Evolutionary conservation across 208 protist species (phyloP).

Genomic region (Wallacemonas rigidus): DNA sequence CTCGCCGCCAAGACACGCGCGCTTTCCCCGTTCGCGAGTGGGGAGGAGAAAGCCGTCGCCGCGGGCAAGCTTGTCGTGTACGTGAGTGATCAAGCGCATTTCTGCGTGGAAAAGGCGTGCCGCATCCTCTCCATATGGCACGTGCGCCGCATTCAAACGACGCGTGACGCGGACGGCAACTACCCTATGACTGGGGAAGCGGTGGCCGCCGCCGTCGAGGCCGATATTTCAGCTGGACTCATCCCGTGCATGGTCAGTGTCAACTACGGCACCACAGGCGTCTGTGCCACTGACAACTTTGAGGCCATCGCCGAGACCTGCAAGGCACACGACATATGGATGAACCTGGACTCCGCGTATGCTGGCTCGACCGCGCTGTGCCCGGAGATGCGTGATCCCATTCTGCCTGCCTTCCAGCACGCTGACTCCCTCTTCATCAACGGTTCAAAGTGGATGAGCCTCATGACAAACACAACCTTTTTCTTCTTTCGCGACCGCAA

Average conservation of each 20-base stretch:
- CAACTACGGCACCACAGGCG: conserved; percentile 60
- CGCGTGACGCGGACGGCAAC: conserved; percentile 31
- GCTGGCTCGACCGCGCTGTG: conserved; percentile 53
- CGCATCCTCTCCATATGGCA: conserved; percentile 44
- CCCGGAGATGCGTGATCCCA: conserved; percentile 45
- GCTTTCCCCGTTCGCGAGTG: conserved; percentile 19
- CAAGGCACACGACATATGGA: conserved; percentile 43
- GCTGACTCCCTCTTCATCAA: conserved; percentile 62
- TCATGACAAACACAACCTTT: conserved; percentile 46
- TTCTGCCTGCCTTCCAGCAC: conserved; percentile 32
- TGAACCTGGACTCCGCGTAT: conserved; percentile 70
- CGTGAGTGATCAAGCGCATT: conserved; percentile 54
- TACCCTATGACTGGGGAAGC: conserved; percentile 41
- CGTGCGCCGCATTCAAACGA: conserved; percentile 31
- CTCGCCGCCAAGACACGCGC: conserved; percentile 51
- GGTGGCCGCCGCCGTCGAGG: conserved; percentile 36
- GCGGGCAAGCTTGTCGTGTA: conserved; percentile 48
- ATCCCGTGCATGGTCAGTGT: conserved; percentile 53
- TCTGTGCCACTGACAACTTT: conserved; percentile 59
- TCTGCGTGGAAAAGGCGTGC: conserved; percentile 54
- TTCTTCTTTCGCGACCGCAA: conserved; percentile 51
- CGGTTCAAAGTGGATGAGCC: conserved; percentile 57
- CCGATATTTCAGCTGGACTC: conserved; percentile 45
- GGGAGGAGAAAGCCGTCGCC: conserved; percentile 29
- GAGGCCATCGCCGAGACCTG: conserved; percentile 35